phyloP scores from a whole-genome alignment of 2,329 filamentous ascomycete genomes.

The Hymenoscyphus infarciens region DNA sequence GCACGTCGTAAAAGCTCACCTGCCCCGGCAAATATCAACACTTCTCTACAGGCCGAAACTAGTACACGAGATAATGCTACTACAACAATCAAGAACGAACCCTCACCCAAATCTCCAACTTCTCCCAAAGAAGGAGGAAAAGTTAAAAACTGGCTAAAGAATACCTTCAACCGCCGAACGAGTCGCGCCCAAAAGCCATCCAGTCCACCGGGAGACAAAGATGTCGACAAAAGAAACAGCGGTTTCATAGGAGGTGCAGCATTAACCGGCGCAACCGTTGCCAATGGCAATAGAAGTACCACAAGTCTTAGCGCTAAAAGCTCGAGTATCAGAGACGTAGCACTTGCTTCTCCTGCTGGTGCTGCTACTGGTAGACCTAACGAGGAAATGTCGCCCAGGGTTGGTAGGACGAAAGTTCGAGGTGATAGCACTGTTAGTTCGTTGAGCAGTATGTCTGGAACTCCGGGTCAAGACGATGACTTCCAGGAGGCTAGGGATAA shows the following conservation, averaged over 20 bases:
- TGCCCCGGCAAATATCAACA: conserved; percentile 22
- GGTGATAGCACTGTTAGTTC: conserved; percentile 17
- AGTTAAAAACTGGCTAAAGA: conserved; percentile 52
- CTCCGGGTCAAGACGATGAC: conserved; percentile 40
- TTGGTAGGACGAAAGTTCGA: not conserved
- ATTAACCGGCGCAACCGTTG: conserved; percentile 42
- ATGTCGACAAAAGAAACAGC: conserved; percentile 24
- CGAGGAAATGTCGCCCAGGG: conserved; percentile 3
- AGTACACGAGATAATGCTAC: not conserved
- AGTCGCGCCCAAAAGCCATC: conserved; percentile 25
- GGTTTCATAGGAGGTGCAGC: conserved; percentile 51
- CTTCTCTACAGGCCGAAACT: conserved; percentile 21
- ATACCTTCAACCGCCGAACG: conserved; percentile 44
- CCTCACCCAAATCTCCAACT: conserved; percentile 23
- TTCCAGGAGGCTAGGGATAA: conserved; percentile 48
- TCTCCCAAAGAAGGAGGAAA: conserved; percentile 23
- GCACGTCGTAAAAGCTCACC: conserved; percentile 4
- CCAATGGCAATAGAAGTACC: conserved; percentile 43
- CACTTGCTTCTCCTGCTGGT: conserved; percentile 11
- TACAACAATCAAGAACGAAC: conserved; percentile 21
- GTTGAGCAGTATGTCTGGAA: conserved; percentile 3
- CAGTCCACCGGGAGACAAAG: conserved; percentile 8
- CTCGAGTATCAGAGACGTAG: conserved; percentile 23
- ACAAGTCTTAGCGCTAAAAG: conserved; percentile 12
- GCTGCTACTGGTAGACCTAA: conserved; percentile 15